Base-by-base conservation (phyloP, 2,329 filamentous ascomycete genomes). In the Fusarium pseudocircinatum region DNA sequence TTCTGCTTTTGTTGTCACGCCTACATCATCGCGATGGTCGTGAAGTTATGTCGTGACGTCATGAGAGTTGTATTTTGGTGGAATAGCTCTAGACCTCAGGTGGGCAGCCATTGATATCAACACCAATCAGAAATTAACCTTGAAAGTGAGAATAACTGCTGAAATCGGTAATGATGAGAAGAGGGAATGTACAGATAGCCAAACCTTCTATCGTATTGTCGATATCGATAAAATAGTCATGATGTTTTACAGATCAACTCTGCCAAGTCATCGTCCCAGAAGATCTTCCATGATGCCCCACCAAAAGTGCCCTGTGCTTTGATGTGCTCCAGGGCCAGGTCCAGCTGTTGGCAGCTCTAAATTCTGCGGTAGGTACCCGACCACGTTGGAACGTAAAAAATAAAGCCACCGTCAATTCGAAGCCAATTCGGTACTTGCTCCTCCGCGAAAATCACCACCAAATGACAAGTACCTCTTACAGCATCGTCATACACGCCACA, bases 401-500 rank as follows among this genome's bases (percentile, higher is more conserved):
- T n/a, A 47, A 57, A 69, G 52, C 65, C 40, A 64, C 58, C 14
- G 6, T 42, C 44, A 39, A 32, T 24, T 47, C 22, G 2, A 30
- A 37, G 18, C 39, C 15, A 30, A 28, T 52, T 37, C 43, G 46
- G 36, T 69, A 69, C 67, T 12, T 63, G 8, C 4, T 7, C 9
- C 22, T 18, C 9, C 13, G 2, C 32, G 16, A 12, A 4, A 4
- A 18, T 11, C 4, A 3, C 13, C 15, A 11, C 32, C 37, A 56
- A 50, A 13, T 4, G 26, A 6, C 14, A 74, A 62, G 71, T 74
- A 74, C 43, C 59, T 26, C 36, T 32, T 40, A 37, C 63, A 69
- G 43, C 53, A 70, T 72, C 76, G 74, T 78, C 76, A 78, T 78
- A 75, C 74, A 75, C 72, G 72, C 72, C 72, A 75, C 69, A 73